Evolutionary conservation across 108 stramenopile genomes (phyloP).

Genomic region (Fistulifera pelliculosa): DNA sequence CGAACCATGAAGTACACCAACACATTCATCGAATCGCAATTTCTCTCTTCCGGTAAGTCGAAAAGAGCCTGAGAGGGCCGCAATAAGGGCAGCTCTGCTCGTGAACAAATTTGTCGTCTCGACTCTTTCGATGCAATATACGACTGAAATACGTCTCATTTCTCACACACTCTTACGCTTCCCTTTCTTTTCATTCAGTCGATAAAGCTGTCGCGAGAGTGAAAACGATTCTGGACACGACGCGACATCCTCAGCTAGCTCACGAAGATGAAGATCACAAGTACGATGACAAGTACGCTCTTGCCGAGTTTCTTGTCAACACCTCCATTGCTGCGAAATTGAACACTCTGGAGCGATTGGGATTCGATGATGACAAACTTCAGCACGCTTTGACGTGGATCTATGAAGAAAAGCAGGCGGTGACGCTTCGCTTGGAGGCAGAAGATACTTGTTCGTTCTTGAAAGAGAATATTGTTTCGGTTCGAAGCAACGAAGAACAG

Average conservation of each 20-base stretch:
- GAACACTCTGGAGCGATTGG: slow-evolving; percentile 51
- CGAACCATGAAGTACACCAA: no score
- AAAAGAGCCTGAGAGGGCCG: no score
- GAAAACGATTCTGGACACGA: slow-evolving; percentile 24
- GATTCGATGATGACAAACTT: slow-evolving; percentile 34
- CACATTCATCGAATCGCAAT: no score
- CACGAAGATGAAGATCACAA: slow-evolving; percentile 43
- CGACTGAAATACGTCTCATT: no score
- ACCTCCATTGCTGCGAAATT: slow-evolving; percentile 50
- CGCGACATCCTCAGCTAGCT: slow-evolving; percentile 28
- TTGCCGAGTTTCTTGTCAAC: slow-evolving; percentile 56
- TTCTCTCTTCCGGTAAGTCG: no score
- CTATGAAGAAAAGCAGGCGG: slow-evolving; percentile 20
- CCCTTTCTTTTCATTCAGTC: slow-evolving; percentile 8
- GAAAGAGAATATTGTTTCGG: slow-evolving; percentile 33
- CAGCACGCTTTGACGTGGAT: slow-evolving; percentile 18
- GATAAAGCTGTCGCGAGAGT: slow-evolving; percentile 23
- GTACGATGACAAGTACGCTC: slow-evolving; percentile 62
- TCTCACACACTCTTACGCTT: not conserved
- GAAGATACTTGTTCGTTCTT: slow-evolving; percentile 26
- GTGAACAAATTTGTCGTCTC: no score
- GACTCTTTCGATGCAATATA: no score
- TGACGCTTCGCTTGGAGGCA: slow-evolving; percentile 43
- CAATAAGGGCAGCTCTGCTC: no score
- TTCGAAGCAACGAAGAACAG: slow-evolving; percentile 11